Conservation (phyloP, 345 rosid species). For the Populus nigra region DNA sequence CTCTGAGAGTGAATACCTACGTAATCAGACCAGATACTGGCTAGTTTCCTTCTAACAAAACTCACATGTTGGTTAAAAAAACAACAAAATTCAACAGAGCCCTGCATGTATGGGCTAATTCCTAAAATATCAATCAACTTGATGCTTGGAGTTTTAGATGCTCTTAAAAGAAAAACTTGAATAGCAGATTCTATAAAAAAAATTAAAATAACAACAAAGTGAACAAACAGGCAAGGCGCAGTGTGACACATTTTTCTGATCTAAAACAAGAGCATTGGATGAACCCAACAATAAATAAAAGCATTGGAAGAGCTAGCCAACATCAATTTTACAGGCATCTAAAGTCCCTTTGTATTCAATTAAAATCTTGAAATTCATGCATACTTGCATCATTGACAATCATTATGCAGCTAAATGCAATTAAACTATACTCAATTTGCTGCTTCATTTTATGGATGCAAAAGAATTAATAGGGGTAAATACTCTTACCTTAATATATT, state of each 20-base stretch:
- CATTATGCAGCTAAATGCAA: background rate
- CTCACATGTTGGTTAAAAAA: background rate
- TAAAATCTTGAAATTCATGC: background rate
- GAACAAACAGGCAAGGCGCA: background rate
- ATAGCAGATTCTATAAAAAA: too few relatives aligned
- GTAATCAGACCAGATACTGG: background rate
- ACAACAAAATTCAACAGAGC: background rate
- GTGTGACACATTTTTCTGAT: background rate
- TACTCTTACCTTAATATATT: constrained; percentile 76
- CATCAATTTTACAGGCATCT: background rate
- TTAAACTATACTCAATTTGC: background rate
- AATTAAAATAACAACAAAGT: background rate
- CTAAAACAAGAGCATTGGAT: background rate
- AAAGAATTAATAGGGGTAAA: background rate
- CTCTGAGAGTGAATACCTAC: background rate
- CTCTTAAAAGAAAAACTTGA: background rate
- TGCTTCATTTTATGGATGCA: background rate
- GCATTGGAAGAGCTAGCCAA: background rate
- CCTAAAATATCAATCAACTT: background rate
- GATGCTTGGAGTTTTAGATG: background rate
- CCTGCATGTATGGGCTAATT: background rate
- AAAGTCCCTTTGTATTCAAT: background rate
- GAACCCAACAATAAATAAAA: background rate
- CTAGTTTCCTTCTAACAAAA: background rate
- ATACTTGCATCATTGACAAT: background rate